phyloP scores from a whole-genome alignment of 345 rosid species.

The Populus ilicifolia region DNA sequence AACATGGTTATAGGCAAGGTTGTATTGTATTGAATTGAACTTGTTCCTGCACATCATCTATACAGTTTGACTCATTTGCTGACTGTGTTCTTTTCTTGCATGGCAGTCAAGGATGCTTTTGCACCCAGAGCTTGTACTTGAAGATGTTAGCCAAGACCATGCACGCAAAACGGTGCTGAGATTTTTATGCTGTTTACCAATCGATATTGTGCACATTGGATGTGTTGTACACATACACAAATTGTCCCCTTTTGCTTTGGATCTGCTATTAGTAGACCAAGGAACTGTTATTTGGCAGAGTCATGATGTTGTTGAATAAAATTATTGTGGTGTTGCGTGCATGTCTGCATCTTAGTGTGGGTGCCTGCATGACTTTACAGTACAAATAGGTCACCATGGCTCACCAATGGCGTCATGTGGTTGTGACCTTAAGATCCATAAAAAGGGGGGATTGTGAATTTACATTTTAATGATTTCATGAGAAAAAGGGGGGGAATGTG shows the following conservation, averaged over 20 bases:
- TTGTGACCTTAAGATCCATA: too few relatives aligned
- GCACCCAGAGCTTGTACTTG: constrained; percentile 81
- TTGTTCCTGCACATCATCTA: neutral
- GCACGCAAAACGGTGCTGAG: constrained; percentile 75
- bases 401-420: too few relatives aligned
- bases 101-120: constrained; percentile 80
- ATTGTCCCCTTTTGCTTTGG: too few relatives aligned
- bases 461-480: neutral
- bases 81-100: constrained; percentile 7
- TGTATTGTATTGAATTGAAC: neutral
- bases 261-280: too few relatives aligned
- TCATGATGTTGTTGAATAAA: neutral
- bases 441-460: too few relatives aligned
- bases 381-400: too few relatives aligned
- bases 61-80: constrained; percentile 4
- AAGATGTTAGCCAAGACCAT: constrained; percentile 94
- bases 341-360: neutral
- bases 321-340: neutral
- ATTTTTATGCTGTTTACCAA: neutral
- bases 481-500: too few relatives aligned
- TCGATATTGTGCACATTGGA: neutral
- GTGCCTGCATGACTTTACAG: neutral
- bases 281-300: too few relatives aligned
- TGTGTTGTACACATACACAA: neutral
- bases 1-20: neutral